These are phyloP conservation scores for Termitomyces sp. DNA, from an alignment of 768 basidiomycete species.

Conservation along the genomic window DNA sequence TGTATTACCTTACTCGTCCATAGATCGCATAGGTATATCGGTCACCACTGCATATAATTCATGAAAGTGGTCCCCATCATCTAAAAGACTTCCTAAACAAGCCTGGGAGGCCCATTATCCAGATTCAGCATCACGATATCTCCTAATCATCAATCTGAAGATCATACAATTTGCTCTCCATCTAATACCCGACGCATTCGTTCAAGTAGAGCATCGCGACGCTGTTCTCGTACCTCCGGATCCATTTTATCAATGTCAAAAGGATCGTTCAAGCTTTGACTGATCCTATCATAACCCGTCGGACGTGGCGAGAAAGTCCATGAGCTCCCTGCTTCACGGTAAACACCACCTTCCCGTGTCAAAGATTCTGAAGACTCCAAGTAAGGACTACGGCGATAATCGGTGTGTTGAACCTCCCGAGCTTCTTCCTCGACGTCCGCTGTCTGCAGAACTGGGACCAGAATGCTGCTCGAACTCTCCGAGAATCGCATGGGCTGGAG, in stretches of 20 bases:
- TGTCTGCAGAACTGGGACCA: background rate
- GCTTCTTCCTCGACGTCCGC: background rate
- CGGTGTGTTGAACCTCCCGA: background rate
- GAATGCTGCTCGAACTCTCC: background rate
- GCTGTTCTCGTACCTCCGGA: slow-evolving; percentile 1
- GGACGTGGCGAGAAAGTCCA: background rate
- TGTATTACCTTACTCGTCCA: background rate
- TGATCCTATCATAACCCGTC: background rate
- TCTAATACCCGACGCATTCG: slow-evolving; percentile 9
- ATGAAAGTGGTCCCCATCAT: too few relatives aligned
- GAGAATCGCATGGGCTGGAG: slow-evolving; percentile 4
- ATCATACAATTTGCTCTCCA: background rate
- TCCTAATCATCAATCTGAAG: background rate
- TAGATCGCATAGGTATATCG: background rate
- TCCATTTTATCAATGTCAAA: background rate
- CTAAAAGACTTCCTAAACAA: too few relatives aligned
- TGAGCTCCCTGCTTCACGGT: background rate
- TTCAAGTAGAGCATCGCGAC: slow-evolving; percentile 7
- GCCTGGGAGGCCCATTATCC: background rate
- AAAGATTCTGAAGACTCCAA: background rate
- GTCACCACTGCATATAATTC: background rate
- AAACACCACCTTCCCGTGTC: background rate
- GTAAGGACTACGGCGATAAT: background rate
- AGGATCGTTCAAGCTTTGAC: background rate
- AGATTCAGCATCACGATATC: background rate